A percentile compares a stretch with the other conserved stretches of the same genome.
Evolutionary conservation across 495 filamentous ascomycete species (phyloP).

Genomic region (Chaetomium tenue): DNA sequence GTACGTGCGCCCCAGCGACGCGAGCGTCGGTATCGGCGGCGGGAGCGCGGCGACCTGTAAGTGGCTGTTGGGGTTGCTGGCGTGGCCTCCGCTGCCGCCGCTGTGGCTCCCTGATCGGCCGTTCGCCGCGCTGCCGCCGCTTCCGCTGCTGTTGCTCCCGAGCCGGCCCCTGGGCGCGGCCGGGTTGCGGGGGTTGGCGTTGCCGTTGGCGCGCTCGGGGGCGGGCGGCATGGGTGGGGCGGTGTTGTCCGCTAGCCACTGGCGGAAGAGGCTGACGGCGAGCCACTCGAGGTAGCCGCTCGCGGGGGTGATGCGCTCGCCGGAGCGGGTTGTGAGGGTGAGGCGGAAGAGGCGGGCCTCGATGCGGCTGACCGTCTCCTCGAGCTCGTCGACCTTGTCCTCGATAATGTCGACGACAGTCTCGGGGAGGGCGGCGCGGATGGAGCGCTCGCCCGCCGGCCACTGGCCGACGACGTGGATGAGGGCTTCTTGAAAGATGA

Average conservation of each 20-base stretch:
- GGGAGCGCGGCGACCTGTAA: neutral
- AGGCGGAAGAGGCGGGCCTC: constrained; percentile 79
- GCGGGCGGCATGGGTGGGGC: constrained; percentile 59
- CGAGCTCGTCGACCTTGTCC: constrained; percentile 83
- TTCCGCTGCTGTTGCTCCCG: constrained; percentile 27
- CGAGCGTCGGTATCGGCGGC: constrained; percentile 40
- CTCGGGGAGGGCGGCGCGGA: constrained; percentile 67
- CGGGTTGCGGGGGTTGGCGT: constrained; percentile 33
- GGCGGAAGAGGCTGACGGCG: constrained; percentile 76
- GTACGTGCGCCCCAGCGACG: constrained; percentile 65
- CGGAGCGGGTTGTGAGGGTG: constrained; percentile 70
- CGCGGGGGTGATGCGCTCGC: constrained; percentile 73
- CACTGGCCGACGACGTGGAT: constrained; percentile 92
- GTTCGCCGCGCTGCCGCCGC: constrained; percentile 40
- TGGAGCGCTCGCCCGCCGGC: constrained; percentile 73
- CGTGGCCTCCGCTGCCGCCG: constrained; percentile 11
- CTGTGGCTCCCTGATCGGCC: constrained; percentile 26
- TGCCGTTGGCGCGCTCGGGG: neutral
- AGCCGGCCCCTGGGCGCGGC: constrained; percentile 19
- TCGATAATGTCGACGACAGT: constrained; percentile 82
- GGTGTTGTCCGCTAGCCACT: constrained; percentile 88
- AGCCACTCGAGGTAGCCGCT: constrained; percentile 86
- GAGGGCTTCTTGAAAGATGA: constrained; percentile 85
- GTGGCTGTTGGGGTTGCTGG: constrained; percentile 21
- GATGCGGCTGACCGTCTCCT: constrained; percentile 62